Conservation (phyloP, 192 early-diverging fungal species). For the Phlyctochytrium bullatum region DNA sequence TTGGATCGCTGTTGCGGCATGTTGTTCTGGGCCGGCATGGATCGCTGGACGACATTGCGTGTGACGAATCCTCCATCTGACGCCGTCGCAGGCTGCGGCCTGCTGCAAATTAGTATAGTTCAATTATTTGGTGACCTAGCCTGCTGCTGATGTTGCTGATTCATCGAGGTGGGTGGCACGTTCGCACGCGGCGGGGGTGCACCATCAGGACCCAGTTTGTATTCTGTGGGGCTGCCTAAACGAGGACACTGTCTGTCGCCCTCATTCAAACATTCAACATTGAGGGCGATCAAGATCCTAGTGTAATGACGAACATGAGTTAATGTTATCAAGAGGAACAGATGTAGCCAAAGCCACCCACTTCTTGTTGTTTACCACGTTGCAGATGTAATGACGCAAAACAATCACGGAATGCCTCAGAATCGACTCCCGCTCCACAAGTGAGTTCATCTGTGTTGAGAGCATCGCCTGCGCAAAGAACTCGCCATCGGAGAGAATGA, state of each 20-base stretch:
- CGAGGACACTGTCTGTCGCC: constrained; percentile 9
- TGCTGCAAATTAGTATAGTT: not conserved
- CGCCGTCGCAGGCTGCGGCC: not conserved
- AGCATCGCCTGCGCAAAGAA: constrained; percentile 59
- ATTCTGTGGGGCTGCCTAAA: constrained; percentile 24
- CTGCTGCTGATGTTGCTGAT: not conserved
- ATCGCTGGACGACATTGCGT: not conserved
- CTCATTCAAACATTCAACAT: constrained; percentile 44
- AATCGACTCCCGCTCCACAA: constrained; percentile 45
- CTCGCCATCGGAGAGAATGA: too few species aligned
- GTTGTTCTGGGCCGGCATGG: not conserved
- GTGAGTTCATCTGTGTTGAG: constrained; percentile 44
- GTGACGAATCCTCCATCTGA: not conserved
- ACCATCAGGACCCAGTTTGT: too few species aligned
- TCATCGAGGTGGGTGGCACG: too few species aligned
- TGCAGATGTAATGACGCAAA: constrained; percentile 47
- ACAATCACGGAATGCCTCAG: constrained; percentile 50
- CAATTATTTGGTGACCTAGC: not conserved
- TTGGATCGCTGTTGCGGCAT: not conserved
- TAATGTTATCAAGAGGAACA: not conserved
- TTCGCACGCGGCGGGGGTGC: too few species aligned
- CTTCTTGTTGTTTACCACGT: constrained; percentile 50
- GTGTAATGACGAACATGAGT: constrained; percentile 6
- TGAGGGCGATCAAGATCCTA: constrained; percentile 51
- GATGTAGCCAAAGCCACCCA: too few species aligned